A percentile compares a stretch with the other conserved stretches of the same genome.
Evolutionary conservation across 2,329 filamentous ascomycete genomes (phyloP).

Genomic region (Xylariomycetidae sp.): DNA sequence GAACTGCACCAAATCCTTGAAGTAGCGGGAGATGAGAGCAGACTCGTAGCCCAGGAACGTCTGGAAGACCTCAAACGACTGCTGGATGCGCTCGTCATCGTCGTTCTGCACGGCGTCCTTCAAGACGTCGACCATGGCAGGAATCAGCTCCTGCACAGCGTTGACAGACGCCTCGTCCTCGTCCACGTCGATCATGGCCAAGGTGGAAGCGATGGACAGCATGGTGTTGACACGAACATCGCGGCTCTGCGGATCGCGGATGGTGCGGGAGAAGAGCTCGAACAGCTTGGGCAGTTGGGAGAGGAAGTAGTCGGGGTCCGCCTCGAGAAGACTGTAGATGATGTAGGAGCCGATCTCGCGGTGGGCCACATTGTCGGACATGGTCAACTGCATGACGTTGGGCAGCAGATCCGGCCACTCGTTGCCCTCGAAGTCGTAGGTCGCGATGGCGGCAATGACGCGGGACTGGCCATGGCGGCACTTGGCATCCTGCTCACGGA

Average conservation of each 20-base stretch:
- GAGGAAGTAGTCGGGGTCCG: slow-evolving; percentile 75
- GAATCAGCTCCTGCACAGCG: slow-evolving; percentile 73
- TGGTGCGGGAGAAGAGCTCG: slow-evolving; percentile 75
- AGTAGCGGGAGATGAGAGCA: slow-evolving; percentile 73
- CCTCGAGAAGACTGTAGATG: slow-evolving; percentile 85
- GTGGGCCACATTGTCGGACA: slow-evolving; percentile 66
- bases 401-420: slow-evolving; percentile 79
- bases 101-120: slow-evolving; percentile 73
- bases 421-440: slow-evolving; percentile 78
- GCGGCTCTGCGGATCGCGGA: slow-evolving; percentile 82
- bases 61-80: slow-evolving; percentile 95
- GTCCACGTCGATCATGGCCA: slow-evolving; percentile 81
- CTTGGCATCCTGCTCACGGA: slow-evolving; percentile 70
- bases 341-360: slow-evolving; percentile 91
- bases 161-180: slow-evolving; percentile 70
- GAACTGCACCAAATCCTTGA: slow-evolving; percentile 85
- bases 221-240: slow-evolving; percentile 95
- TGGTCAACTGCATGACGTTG: slow-evolving; percentile 72
- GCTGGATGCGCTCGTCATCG: slow-evolving; percentile 83
- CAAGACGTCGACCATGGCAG: slow-evolving; percentile 82
- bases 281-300: slow-evolving; percentile 78
- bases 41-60: slow-evolving; percentile 87
- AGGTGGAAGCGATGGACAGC: slow-evolving; percentile 79
- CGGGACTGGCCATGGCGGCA: slow-evolving; percentile 83
- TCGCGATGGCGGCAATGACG: slow-evolving; percentile 80